Evolutionary conservation across 208 protist genomes (phyloP), one percentile per base, ranked within the genome.

Genomic region (Trichomonas gallinae): DNA sequence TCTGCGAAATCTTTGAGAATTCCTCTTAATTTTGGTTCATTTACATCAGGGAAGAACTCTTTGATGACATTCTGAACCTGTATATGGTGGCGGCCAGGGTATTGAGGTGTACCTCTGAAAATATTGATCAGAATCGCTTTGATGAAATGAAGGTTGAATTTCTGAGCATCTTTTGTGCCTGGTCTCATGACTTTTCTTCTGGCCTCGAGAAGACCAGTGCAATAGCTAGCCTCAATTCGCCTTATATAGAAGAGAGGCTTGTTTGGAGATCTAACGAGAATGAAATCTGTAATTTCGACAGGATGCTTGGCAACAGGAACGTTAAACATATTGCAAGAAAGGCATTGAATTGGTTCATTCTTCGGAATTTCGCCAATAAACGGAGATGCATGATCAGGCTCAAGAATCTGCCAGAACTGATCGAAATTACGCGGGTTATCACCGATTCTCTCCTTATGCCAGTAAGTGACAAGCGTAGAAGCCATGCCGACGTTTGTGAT

Each of bases 41-140:
- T 93, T 0, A 93, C 87, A 38, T 38, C 44, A 17, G 87, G 87
- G 87, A 93, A 93, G 31, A 51, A 93, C 36, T 93, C 87, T 48
- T 93, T 34, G 42, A 48, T 42, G 17, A 93, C 13, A 10, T 51
- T 23, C 17, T 42, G 44, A 58, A 93, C 87, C 38, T 48, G 40
- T 21, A 93, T 93, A 10, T 51, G 23, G 0, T 44, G 40, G 1
- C 87, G 6, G 34, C 87, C 87, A 58, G 87, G 44, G 38, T 93
- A 93, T 93, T 93, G 87, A 4, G 48, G 23, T 9, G 87, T 93
- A 38, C 87, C 87, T 51, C 87, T 23, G 31, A 93, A 93, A 38
- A 93, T 93, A 44, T 93, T 93, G 46, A 93, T 93, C 13, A 93
- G 15, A 51, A 93, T 48, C 15, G 87, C 87, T 93, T 93, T 93